Percentiles rank a stretch among this genome's conserved stretches.
These are phyloP conservation scores for Boletales sp. DNA, from an alignment of 768 basidiomycete genomes.

Conservation along the genomic window DNA sequence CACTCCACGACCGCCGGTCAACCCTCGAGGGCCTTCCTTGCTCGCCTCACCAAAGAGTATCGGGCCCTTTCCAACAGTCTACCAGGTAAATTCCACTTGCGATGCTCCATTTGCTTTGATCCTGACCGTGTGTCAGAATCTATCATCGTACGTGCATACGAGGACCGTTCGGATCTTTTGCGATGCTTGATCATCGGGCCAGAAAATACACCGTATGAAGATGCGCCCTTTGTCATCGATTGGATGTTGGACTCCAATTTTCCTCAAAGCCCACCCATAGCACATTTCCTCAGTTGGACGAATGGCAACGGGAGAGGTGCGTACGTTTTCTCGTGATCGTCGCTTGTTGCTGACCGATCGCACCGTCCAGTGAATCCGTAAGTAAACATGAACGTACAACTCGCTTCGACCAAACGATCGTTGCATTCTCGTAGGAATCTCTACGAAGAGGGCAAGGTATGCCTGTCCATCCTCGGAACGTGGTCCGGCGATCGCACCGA, in stretches of 20 bases:
- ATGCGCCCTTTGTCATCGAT: conserved; percentile 94
- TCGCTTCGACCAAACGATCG: not conserved
- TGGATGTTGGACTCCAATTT: conserved; percentile 87
- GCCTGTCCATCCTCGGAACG: conserved; percentile 85
- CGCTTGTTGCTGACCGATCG: not conserved
- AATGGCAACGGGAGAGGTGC: conserved; percentile 81
- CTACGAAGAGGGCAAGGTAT: conserved; percentile 95
- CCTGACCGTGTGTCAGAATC: conserved; percentile 49
- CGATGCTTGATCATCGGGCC: conserved; percentile 90
- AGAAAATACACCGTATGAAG: conserved; percentile 91
- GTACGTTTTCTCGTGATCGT: conserved; percentile 1
- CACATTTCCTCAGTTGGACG: conserved; percentile 92
- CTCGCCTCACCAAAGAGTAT: conserved; percentile 81
- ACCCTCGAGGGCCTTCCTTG: conserved; percentile 70
- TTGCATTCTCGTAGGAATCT: conserved; percentile 54
- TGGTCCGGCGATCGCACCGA: conserved; percentile 90
- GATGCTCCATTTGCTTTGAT: not conserved
- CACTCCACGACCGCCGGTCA: conserved; percentile 55
- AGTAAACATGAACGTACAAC: conserved; percentile 26
- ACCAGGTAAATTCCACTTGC: conserved; percentile 57
- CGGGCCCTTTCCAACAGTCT: conserved; percentile 72
- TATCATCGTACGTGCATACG: conserved; percentile 86
- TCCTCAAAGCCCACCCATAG: conserved; percentile 77
- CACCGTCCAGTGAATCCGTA: conserved; percentile 62
- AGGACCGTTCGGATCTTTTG: conserved; percentile 84